Conservation (phyloP, 352 stramenopile species). For the Phytopythium sindhum region DNA sequence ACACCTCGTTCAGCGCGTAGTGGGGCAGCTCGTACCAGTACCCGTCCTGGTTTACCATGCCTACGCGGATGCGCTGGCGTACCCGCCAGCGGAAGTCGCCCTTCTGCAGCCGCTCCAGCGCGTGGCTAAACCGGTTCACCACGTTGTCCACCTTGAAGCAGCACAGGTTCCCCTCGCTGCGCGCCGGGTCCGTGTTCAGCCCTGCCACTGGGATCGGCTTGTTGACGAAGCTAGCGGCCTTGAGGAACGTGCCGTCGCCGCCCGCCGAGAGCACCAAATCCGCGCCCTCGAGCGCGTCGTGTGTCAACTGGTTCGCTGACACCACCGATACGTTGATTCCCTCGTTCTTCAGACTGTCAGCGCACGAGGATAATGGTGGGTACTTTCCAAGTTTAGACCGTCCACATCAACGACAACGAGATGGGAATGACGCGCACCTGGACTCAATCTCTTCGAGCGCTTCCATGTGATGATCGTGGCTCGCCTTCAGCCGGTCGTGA, state of each 20-base stretch:
- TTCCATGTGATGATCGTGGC: constrained; percentile 83
- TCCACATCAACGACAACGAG: too few species aligned
- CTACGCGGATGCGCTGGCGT: constrained; percentile 80
- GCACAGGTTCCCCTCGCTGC: constrained; percentile 85
- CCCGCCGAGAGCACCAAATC: constrained; percentile 88
- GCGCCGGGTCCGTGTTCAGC: constrained; percentile 82
- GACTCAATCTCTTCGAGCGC: constrained; percentile 83
- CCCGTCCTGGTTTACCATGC: constrained; percentile 87
- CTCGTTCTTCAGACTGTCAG: constrained; percentile 58
- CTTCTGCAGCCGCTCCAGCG: constrained; percentile 58
- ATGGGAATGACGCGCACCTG: constrained; percentile 23
- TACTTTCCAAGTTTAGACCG: neutral
- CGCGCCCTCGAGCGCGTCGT: constrained; percentile 70
- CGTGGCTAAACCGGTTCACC: constrained; percentile 64
- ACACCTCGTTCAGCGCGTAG: constrained; percentile 88
- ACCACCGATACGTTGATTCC: constrained; percentile 71
- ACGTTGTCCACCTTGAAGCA: constrained; percentile 85
- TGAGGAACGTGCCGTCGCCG: constrained; percentile 85
- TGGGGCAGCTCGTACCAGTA: constrained; percentile 85
- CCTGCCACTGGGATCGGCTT: constrained; percentile 79
- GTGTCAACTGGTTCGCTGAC: constrained; percentile 72
- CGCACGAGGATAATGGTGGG: neutral
- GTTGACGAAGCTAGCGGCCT: constrained; percentile 85
- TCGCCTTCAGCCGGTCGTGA: constrained; percentile 82
- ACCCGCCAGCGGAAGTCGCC: constrained; percentile 80